Percentiles rank a stretch among this genome's conserved stretches.
Evolutionary conservation across 192 early-diverging fungal species (phyloP).

Genomic region (Diversispora epigaea): DNA sequence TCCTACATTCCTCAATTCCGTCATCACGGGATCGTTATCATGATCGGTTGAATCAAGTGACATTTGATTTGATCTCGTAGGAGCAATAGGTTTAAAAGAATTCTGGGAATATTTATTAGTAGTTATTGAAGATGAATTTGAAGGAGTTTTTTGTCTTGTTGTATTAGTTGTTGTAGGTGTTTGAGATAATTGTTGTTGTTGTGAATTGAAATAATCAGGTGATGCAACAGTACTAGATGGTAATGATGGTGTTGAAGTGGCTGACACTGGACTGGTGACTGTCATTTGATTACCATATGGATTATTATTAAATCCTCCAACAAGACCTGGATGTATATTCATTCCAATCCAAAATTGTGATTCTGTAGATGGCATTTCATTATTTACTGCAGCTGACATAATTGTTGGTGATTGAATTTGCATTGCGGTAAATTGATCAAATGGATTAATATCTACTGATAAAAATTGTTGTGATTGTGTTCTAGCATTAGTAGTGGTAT

Average conservation of each 20-base stretch:
- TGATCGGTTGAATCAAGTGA: neutral
- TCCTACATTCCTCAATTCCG: slow-evolving; percentile 3
- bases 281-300: neutral
- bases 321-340: neutral
- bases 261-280: neutral
- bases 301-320: neutral
- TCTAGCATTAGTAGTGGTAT: neutral
- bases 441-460: neutral
- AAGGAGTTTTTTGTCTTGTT: neutral
- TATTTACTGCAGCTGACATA: neutral
- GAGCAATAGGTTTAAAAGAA: neutral
- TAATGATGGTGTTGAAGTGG: neutral
- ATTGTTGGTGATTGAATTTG: neutral
- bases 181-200: neutral
- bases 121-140: neutral
- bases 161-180: no score
- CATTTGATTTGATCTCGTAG: neutral
- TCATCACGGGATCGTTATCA: slow-evolving; percentile 1
- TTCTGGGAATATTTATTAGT: neutral
- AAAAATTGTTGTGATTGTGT: neutral
- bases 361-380: neutral
- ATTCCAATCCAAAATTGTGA: neutral
- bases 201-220: slow-evolving; percentile 1
- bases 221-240: neutral
- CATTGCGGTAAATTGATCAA: neutral